These are phyloP conservation scores for Solanum acaule DNA, from an alignment of 257 asterid species.

Conservation along the genomic window DNA sequence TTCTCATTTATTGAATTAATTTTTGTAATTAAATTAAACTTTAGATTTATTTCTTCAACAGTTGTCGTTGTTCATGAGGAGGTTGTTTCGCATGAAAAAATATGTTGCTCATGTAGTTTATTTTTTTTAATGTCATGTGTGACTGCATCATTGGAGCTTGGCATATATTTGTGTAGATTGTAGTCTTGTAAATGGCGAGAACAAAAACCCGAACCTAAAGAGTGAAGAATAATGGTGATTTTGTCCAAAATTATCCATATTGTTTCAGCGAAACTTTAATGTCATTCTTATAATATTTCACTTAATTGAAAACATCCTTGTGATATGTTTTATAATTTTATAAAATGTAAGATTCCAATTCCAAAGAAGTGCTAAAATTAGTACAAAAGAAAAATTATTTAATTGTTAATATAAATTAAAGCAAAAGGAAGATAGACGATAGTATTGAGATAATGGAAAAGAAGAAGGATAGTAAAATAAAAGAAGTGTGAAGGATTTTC, in stretches of 20 bases:
- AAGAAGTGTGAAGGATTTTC: too few species aligned
- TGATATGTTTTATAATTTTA: too few species aligned
- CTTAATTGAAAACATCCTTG: background rate
- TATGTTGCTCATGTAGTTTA: too few species aligned
- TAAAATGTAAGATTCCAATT: background rate
- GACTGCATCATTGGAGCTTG: background rate
- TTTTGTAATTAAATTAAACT: too few species aligned
- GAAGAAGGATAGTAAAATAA: too few species aligned
- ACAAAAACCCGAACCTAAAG: background rate
- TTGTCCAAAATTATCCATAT: background rate
- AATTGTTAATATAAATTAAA: background rate
- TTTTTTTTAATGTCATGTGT: background rate
- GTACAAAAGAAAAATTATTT: background rate
- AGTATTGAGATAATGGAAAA: background rate
- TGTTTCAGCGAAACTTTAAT: too few species aligned
- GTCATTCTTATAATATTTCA: too few species aligned
- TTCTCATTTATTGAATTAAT: too few species aligned
- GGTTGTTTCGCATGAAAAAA: too few species aligned
- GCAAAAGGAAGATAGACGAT: background rate
- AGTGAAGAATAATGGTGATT: too few species aligned
- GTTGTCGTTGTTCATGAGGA: too few species aligned
- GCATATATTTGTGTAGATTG: background rate
- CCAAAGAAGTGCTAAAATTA: background rate
- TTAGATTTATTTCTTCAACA: too few species aligned
- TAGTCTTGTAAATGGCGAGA: background rate